Conservation (phyloP, 2,329 filamentous ascomycete species). For the Boeremia exigua region DNA sequence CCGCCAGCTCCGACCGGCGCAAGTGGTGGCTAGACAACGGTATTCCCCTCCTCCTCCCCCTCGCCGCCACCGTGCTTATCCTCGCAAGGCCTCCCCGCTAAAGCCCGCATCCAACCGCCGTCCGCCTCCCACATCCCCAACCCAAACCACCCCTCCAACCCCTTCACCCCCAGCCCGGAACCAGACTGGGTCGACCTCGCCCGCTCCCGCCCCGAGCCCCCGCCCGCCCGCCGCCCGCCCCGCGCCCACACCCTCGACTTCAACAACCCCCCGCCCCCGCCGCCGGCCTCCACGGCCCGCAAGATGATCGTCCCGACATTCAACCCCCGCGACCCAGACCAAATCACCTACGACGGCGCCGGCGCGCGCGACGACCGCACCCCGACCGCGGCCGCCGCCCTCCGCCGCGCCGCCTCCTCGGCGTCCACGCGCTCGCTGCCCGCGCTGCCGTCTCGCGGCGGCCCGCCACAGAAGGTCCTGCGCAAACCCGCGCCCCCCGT, state of each 20-base stretch:
- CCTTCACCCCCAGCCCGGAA: constrained; percentile 75
- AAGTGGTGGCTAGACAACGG: constrained; percentile 72
- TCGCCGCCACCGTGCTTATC: constrained; percentile 31
- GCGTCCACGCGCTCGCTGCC: constrained; percentile 43
- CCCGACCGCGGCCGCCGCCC: constrained; percentile 22
- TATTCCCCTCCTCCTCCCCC: constrained; percentile 59
- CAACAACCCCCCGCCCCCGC: constrained; percentile 23
- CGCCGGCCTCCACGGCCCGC: constrained; percentile 28
- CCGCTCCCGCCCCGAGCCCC: constrained; percentile 37
- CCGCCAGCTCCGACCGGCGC: constrained; percentile 65
- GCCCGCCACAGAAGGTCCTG: constrained; percentile 32
- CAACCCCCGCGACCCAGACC: constrained; percentile 27
- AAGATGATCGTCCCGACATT: constrained; percentile 44
- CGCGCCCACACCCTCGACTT: constrained; percentile 41
- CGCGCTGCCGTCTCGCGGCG: constrained; percentile 6
- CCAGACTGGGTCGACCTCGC: constrained; percentile 77
- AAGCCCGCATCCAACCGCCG: constrained; percentile 73
- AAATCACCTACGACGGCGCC: constrained; percentile 31
- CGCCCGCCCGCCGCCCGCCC: constrained; percentile 40
- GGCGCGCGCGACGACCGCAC: constrained; percentile 26
- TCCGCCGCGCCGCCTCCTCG: constrained; percentile 31
- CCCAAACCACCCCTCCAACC: constrained; percentile 76
- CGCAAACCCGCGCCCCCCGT: constrained; percentile 45
- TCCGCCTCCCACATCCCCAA: constrained; percentile 70
- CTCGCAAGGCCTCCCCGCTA: constrained; percentile 69